Percentiles rank a stretch among this genome's conserved stretches.
These are phyloP conservation scores for Eragrostis curvula DNA, from an alignment of 176 grass and related monocot genomes.

Conservation along the genomic window DNA sequence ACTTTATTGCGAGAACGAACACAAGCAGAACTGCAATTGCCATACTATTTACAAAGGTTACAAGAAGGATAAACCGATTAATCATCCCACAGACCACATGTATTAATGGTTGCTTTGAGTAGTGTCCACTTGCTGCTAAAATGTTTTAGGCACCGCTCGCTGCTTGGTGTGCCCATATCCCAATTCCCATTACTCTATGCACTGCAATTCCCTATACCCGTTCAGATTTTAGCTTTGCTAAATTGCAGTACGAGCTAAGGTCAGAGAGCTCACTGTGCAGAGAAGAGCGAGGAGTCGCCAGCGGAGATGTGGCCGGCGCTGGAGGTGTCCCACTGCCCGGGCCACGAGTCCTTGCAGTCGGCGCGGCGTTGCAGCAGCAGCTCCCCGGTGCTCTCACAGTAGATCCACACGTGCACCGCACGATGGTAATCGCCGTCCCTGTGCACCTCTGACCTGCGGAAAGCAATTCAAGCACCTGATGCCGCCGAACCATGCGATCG, in stretches of 20 bases:
- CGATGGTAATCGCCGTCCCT: slow-evolving; percentile 83
- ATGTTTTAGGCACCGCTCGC: not conserved
- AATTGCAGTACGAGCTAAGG: not conserved
- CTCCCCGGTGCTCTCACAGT: slow-evolving; percentile 84
- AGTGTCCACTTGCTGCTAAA: not conserved
- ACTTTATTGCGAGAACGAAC: not conserved
- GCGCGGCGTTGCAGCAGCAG: slow-evolving; percentile 83
- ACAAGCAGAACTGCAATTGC: not conserved
- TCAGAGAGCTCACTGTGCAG: slow-evolving; percentile 59
- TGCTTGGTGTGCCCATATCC: not conserved
- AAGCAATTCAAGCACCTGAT: not conserved
- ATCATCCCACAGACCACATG: not conserved
- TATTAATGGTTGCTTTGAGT: not conserved
- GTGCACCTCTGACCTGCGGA: slow-evolving; percentile 72
- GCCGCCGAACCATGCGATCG: not conserved
- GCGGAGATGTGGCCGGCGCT: slow-evolving; percentile 86
- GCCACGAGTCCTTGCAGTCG: slow-evolving; percentile 96
- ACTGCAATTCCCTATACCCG: not conserved
- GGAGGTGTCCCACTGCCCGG: slow-evolving; percentile 89
- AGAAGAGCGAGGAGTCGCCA: slow-evolving; percentile 86
- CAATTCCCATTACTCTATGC: not conserved
- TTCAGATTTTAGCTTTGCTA: not conserved
- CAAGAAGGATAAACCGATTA: not conserved
- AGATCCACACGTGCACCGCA: slow-evolving; percentile 91
- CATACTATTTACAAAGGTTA: slow-evolving; percentile 3